A percentile compares a stretch with the other conserved stretches of the same genome.
Conservation (phyloP, 148 eudicot species). For the Cornus florida region DNA sequence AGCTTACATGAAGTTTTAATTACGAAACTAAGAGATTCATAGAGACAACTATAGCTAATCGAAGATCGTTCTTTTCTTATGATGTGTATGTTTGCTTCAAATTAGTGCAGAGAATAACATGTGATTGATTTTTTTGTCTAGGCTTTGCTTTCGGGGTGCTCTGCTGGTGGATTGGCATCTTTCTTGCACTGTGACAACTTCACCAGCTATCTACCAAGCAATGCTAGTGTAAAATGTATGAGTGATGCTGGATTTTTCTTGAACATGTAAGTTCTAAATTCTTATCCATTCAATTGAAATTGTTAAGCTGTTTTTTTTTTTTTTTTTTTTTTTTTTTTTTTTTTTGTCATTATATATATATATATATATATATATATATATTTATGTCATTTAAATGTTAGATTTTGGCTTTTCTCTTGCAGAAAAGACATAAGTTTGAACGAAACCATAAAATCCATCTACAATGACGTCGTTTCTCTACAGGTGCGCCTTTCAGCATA, state of each 20-base stretch:
- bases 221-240: slow-evolving; percentile 74
- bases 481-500: slow-evolving; percentile 46
- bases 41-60: neutral
- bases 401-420: slow-evolving; percentile 31
- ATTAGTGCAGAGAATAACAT: neutral
- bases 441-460: slow-evolving; percentile 54
- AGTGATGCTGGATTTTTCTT: slow-evolving; percentile 96
- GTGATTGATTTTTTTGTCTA: slow-evolving; percentile 7
- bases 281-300: neutral
- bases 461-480: slow-evolving; percentile 46
- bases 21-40: neutral
- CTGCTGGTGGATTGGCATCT: slow-evolving; percentile 93
- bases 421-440: slow-evolving; percentile 64
- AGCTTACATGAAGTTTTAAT: too few species aligned
- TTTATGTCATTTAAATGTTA: neutral
- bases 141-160: slow-evolving; percentile 96
- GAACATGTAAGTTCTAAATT: slow-evolving; percentile 48
- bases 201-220: slow-evolving; percentile 58
- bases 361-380: too few species aligned
- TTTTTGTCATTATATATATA: too few species aligned
- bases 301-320: neutral
- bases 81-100: neutral
- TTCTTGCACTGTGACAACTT: slow-evolving; percentile 85
- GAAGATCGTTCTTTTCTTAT: neutral
- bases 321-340: too few species aligned